Conservation (phyloP, 345 rosid species). For the Viola odorata region DNA sequence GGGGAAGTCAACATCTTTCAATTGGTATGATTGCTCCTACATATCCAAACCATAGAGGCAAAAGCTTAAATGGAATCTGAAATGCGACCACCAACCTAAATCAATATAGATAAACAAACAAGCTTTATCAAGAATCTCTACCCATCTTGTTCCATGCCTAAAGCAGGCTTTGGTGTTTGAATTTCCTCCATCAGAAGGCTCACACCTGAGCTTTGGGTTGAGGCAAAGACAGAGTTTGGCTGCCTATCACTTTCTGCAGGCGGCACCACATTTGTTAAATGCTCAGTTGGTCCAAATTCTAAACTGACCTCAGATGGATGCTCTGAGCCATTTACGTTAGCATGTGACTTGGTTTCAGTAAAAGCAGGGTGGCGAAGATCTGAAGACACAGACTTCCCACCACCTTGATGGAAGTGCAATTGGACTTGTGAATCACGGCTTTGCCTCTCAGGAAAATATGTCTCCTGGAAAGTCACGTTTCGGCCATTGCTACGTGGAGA, state of each 20-base stretch:
- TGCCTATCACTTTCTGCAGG: conserved; percentile 31
- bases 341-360: conserved; percentile 27
- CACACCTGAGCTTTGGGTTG: conserved; percentile 19
- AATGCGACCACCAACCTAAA: not conserved
- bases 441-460: conserved; percentile 40
- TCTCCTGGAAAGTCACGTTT: conserved; percentile 28
- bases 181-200: conserved; percentile 19
- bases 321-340: conserved; percentile 42
- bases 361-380: conserved; percentile 38
- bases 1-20: conserved; percentile 82
- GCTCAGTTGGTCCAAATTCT: conserved; percentile 40
- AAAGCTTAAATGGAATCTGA: conserved; percentile 7
- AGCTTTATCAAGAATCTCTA: conserved; percentile 14
- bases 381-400: conserved; percentile 35
- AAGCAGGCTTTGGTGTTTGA: conserved; percentile 31
- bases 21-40: conserved; percentile 61
- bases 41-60: conserved; percentile 11
- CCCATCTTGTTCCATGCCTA: conserved; percentile 46
- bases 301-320: conserved; percentile 32
- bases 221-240: conserved; percentile 17
- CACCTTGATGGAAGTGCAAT: conserved; percentile 22
- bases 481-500: conserved; percentile 58
- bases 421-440: conserved; percentile 34
- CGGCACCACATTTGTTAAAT: conserved; percentile 20
- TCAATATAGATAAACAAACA: not conserved